Conservation (phyloP, 495 filamentous ascomycete genomes). For the Friedmanniomyces endolithicus region DNA sequence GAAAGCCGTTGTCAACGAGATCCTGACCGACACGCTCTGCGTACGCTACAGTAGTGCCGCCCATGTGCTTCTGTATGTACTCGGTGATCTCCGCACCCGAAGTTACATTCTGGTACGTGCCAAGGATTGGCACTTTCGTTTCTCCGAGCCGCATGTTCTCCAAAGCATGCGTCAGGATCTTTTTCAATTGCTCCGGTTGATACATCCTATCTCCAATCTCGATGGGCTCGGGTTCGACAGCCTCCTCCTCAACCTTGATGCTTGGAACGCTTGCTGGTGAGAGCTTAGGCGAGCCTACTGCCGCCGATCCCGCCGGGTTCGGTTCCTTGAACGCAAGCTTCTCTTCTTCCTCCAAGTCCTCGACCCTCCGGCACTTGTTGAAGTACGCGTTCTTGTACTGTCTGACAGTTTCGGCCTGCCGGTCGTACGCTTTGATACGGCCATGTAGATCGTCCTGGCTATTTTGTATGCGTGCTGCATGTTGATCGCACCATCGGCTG, state of each 20-base stretch:
- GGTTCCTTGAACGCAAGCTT: slow-evolving; percentile 93
- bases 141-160: slow-evolving; percentile 76
- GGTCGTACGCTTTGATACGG: slow-evolving; percentile 83
- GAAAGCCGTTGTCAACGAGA: slow-evolving; percentile 70
- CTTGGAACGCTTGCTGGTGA: slow-evolving; percentile 37
- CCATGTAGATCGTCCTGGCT: slow-evolving; percentile 87
- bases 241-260: slow-evolving; percentile 41
- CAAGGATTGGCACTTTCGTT: slow-evolving; percentile 86
- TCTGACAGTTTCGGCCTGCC: slow-evolving; percentile 76
- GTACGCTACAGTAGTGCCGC: slow-evolving; percentile 60
- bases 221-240: slow-evolving; percentile 60
- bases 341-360: slow-evolving; percentile 96
- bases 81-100: slow-evolving; percentile 86
- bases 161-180: slow-evolving; percentile 76
- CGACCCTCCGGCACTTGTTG: slow-evolving; percentile 92
- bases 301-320: slow-evolving; percentile 29
- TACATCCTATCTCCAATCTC: slow-evolving; percentile 87
- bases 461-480: slow-evolving; percentile 77
- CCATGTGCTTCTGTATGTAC: slow-evolving; percentile 82
- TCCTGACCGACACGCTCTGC: slow-evolving; percentile 92
- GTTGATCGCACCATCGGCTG: slow-evolving; percentile 85
- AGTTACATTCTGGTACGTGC: slow-evolving; percentile 85
- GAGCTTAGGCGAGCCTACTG: slow-evolving; percentile 27
- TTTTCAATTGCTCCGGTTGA: slow-evolving; percentile 72
- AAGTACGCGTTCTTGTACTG: slow-evolving; percentile 93